These are phyloP conservation scores for Dimargaris verticillata DNA, from an alignment of 192 early-diverging fungal species.

Conservation along the genomic window DNA sequence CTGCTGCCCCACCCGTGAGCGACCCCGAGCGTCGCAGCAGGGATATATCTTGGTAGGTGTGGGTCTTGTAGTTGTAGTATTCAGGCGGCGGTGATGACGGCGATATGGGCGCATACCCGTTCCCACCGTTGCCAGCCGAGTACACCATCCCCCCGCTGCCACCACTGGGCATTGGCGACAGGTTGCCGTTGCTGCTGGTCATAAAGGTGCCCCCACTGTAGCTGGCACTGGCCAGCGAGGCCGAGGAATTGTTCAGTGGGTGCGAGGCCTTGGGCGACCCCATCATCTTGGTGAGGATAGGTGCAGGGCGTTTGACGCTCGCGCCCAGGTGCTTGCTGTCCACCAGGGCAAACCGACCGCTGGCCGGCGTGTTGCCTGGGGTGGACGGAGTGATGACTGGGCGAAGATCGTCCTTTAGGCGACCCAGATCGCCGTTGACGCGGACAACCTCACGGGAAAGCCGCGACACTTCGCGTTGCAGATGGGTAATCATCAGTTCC, in stretches of 20 bases:
- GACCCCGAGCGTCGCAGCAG: constrained; percentile 1
- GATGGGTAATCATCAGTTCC: constrained; percentile 19
- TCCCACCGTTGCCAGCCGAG: background rate
- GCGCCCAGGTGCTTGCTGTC: background rate
- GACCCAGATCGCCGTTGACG: constrained; percentile 10
- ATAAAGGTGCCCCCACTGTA: constrained; percentile 7
- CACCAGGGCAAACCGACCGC: background rate
- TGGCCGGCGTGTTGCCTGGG: background rate
- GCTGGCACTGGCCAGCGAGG: background rate
- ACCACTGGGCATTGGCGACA: constrained; percentile 5
- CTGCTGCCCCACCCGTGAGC: background rate
- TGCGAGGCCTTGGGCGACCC: background rate
- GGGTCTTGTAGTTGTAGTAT: background rate
- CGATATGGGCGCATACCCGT: background rate
- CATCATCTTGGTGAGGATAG: constrained; percentile 1
- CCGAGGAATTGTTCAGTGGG: background rate
- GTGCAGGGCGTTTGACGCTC: background rate
- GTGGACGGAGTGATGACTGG: background rate
- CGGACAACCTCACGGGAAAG: constrained; percentile 22
- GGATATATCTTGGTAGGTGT: background rate
- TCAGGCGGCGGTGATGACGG: background rate
- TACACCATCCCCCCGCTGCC: background rate
- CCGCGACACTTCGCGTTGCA: constrained; percentile 23
- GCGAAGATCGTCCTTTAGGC: background rate
- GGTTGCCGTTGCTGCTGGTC: constrained; percentile 1